These are phyloP conservation scores for Sideroxylon spinosum DNA, from an alignment of 179 eudicot species.

Conservation along the genomic window DNA sequence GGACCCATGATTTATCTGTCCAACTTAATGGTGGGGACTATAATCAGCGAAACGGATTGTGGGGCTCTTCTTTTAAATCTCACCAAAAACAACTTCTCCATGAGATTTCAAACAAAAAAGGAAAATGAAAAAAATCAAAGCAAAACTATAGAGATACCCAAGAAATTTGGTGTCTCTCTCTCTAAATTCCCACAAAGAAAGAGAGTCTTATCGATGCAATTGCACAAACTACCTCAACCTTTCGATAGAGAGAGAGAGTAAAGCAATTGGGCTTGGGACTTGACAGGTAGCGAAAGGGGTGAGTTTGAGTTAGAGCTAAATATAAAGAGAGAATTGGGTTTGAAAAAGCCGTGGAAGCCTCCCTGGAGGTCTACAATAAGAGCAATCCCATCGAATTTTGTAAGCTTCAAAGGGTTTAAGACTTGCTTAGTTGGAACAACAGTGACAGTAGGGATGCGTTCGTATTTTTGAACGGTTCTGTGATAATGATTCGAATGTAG, in stretches of 20 bases:
- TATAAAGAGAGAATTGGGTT: slow-evolving; percentile 19
- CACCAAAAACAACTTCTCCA: slow-evolving; percentile 24
- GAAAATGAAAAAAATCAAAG: too few relatives aligned
- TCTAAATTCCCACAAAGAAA: too few relatives aligned
- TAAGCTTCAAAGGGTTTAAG: slow-evolving; percentile 42
- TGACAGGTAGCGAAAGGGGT: too few relatives aligned
- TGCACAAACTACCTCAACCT: too few relatives aligned
- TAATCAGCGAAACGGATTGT: neutral
- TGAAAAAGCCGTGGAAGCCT: slow-evolving; percentile 21
- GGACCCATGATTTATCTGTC: too few relatives aligned
- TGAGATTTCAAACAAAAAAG: too few relatives aligned
- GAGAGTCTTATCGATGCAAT: too few relatives aligned
- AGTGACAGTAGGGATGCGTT: slow-evolving; percentile 57
- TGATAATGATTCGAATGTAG: slow-evolving; percentile 24
- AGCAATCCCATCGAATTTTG: slow-evolving; percentile 60
- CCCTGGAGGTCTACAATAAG: slow-evolving; percentile 39
- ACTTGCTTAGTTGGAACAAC: slow-evolving; percentile 37
- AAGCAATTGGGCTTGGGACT: too few relatives aligned
- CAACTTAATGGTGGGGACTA: slow-evolving; percentile 56
- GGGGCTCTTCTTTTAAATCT: slow-evolving; percentile 31
- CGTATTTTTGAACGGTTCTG: slow-evolving; percentile 31
- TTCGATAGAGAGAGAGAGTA: too few relatives aligned
- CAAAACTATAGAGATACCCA: too few relatives aligned
- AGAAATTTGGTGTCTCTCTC: too few relatives aligned
- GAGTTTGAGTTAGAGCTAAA: too few relatives aligned